Conservation (phyloP, 331 rosid genomes). For the Dryas integrifolia region DNA sequence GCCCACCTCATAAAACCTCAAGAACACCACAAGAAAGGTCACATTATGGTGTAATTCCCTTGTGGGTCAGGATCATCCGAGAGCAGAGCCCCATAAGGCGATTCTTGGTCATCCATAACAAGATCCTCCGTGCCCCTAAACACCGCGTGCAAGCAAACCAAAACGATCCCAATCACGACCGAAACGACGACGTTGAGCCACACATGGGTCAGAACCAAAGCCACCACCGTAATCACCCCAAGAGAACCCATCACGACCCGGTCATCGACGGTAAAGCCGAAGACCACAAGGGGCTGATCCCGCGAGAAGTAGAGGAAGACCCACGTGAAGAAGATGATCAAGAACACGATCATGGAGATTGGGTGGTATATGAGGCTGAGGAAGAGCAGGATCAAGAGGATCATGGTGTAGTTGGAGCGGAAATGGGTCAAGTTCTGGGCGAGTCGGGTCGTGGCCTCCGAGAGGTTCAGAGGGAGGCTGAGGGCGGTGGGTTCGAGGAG, state of each 20-base stretch:
- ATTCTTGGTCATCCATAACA: constrained; percentile 52
- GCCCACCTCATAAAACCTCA: constrained; percentile 15
- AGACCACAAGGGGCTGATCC: constrained; percentile 38
- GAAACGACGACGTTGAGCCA: constrained; percentile 50
- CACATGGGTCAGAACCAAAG: constrained; percentile 33
- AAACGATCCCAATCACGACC: constrained; percentile 1
- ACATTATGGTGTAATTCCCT: constrained; percentile 54
- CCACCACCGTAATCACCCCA: constrained; percentile 34
- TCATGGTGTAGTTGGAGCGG: constrained; percentile 50
- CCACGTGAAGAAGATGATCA: constrained; percentile 45
- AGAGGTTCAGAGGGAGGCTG: constrained; percentile 46
- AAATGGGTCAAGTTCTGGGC: constrained; percentile 50
- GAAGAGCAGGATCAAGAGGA: constrained; percentile 39
- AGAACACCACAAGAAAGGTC: constrained; percentile 15
- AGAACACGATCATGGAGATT: constrained; percentile 37
- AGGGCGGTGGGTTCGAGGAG: constrained; percentile 41
- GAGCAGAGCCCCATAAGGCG: constrained; percentile 60
- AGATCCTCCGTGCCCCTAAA: constrained; percentile 58
- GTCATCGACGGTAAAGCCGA: constrained; percentile 35
- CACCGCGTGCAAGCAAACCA: constrained; percentile 45
- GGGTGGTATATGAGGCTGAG: constrained; percentile 62
- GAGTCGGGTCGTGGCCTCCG: constrained; percentile 50
- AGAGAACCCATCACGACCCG: constrained; percentile 28
- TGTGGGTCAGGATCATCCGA: constrained; percentile 20
- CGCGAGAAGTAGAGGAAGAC: constrained; percentile 57